phyloP scores from a whole-genome alignment of 2,329 filamentous ascomycete genomes.

The Aspergillus aculeatinus region DNA sequence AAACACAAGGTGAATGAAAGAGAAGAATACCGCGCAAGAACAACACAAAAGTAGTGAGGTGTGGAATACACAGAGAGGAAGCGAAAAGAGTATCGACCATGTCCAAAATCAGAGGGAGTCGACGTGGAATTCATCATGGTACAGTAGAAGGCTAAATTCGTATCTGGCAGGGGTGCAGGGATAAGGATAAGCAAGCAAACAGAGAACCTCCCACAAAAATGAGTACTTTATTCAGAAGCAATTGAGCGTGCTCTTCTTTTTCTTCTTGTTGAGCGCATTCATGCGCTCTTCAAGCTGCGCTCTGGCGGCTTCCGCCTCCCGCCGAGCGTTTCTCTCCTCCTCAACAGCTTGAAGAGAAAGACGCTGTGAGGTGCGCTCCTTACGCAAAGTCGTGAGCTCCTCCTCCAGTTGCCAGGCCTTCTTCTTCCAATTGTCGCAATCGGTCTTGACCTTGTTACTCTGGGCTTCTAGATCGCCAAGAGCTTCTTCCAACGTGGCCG shows the following conservation, averaged over 20 bases:
- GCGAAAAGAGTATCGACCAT: conserved; percentile 20
- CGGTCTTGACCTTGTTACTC: conserved; percentile 85
- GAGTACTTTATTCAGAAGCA: conserved; percentile 70
- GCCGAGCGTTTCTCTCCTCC: conserved; percentile 89
- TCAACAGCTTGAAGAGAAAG: conserved; percentile 84
- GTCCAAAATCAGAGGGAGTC: conserved; percentile 20
- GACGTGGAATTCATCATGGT: conserved; percentile 27
- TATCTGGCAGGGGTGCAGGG: conserved; percentile 11
- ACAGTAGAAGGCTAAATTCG: conserved; percentile 23
- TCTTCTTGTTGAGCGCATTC: conserved; percentile 87
- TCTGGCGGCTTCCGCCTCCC: conserved; percentile 83
- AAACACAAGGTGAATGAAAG: background rate
- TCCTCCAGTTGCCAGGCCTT: conserved; percentile 75
- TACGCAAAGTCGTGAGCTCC: conserved; percentile 54
- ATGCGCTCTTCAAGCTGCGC: conserved; percentile 92
- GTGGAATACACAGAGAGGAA: conserved; percentile 10
- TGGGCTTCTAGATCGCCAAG: conserved; percentile 90
- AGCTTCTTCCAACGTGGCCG: conserved; percentile 90
- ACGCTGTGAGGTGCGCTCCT: conserved; percentile 59
- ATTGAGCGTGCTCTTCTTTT: conserved; percentile 91
- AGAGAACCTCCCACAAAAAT: conserved; percentile 6
- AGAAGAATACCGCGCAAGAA: conserved; percentile 3
- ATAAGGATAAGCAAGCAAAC: conserved; percentile 9
- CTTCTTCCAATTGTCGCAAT: conserved; percentile 88
- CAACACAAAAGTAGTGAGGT: background rate